phyloP scores from a whole-genome alignment of 805 yeast genomes.

The Wickerhamiella domercqiae region DNA sequence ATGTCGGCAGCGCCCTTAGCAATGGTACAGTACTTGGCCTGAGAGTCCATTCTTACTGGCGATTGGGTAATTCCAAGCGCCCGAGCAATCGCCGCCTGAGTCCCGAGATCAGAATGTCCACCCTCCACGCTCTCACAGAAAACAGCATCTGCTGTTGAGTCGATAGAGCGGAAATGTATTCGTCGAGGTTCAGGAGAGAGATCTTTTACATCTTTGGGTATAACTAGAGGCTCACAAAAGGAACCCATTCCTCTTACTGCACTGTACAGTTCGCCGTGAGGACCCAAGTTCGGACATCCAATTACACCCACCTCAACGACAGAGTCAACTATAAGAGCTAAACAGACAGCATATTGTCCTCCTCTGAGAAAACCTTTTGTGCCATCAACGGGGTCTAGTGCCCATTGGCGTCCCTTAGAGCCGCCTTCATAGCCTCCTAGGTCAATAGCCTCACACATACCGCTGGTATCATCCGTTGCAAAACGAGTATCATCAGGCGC shows the following conservation, averaged over 20 bases:
- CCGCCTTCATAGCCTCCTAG: slow-evolving; percentile 75
- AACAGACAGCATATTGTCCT: slow-evolving; percentile 92
- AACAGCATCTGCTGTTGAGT: slow-evolving; percentile 35
- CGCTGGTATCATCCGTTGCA: slow-evolving; percentile 14
- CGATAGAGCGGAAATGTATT: slow-evolving; percentile 39
- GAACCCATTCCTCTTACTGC: slow-evolving; percentile 60
- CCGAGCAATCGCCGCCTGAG: slow-evolving; percentile 61
- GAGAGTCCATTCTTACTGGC: slow-evolving; percentile 75
- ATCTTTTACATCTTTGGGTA: slow-evolving; percentile 21
- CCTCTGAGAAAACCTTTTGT: slow-evolving; percentile 93
- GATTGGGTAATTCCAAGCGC: slow-evolving; percentile 42
- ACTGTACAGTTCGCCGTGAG: slow-evolving; percentile 60
- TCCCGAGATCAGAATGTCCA: slow-evolving; percentile 83
- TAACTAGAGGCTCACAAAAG: slow-evolving; percentile 31
- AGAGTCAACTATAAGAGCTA: slow-evolving; percentile 79
- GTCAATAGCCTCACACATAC: slow-evolving; percentile 52
- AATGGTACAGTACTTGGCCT: slow-evolving; percentile 86
- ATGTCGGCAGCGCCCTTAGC: slow-evolving; percentile 87
- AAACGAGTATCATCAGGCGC: slow-evolving; percentile 24
- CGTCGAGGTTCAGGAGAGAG: slow-evolving; percentile 4
- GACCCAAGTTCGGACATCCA: slow-evolving; percentile 82
- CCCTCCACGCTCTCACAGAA: slow-evolving; percentile 92
- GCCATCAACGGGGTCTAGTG: slow-evolving; percentile 95
- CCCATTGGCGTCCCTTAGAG: slow-evolving; percentile 74
- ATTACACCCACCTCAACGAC: slow-evolving; percentile 77